A percentile compares a stretch with the other conserved stretches of the same genome.
These are phyloP conservation scores for Nitzschia sp. DNA, from an alignment of 108 stramenopile genomes.

Conservation along the genomic window DNA sequence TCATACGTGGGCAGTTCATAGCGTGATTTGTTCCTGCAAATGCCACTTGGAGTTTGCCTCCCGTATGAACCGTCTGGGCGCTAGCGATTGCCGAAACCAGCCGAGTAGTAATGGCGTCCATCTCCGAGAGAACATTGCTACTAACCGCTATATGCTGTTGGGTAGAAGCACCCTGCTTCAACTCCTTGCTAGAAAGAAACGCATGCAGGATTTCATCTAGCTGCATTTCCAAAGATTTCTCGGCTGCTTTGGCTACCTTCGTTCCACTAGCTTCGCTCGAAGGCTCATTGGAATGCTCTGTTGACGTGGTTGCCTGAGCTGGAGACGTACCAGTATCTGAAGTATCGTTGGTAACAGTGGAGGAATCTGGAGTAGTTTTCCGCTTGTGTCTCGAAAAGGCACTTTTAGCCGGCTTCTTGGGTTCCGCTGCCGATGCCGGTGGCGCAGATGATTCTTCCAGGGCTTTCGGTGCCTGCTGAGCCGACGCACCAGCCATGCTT, in stretches of 20 bases:
- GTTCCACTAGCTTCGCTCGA: neutral
- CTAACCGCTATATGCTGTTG: conserved; percentile 39
- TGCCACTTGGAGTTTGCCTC: conserved; percentile 7
- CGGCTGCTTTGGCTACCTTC: neutral
- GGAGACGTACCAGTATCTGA: conserved; percentile 1
- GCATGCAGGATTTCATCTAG: conserved; percentile 70
- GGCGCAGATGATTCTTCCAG: neutral
- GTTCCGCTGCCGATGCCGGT: conserved; percentile 3
- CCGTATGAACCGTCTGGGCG: conserved; percentile 42
- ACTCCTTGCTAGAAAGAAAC: conserved; percentile 48
- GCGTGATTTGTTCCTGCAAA: conserved; percentile 21
- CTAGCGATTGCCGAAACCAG: conserved; percentile 53
- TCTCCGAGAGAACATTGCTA: conserved; percentile 41
- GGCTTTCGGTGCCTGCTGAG: too few species aligned
- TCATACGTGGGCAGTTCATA: conserved; percentile 19
- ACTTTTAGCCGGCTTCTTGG: conserved; percentile 8
- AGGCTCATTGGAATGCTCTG: neutral
- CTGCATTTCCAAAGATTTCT: conserved; percentile 58
- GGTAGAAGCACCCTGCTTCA: conserved; percentile 78
- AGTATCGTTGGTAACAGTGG: neutral
- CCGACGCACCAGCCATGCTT: conserved; percentile 1
- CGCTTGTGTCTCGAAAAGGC: conserved; percentile 27
- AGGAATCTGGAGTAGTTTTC: conserved; percentile 1
- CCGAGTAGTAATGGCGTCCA: conserved; percentile 58
- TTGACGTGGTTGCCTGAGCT: neutral